A percentile compares a stretch with the other conserved stretches of the same genome.
These are phyloP conservation scores for Conticribra guillardii DNA, from an alignment of 108 stramenopile genomes.

Conservation along the genomic window DNA sequence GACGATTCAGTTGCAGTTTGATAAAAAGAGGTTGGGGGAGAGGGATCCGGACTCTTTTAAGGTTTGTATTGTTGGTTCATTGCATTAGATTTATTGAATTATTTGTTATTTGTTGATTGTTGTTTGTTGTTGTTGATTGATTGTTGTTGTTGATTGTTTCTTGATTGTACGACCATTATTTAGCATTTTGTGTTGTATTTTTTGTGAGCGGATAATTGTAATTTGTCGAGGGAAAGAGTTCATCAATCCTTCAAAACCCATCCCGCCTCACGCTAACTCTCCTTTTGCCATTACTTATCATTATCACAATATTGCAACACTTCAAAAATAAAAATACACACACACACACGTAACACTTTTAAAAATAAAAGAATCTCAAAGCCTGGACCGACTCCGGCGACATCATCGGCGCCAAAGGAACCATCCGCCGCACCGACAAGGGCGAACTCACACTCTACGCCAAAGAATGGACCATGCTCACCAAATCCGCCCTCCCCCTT, in stretches of 20 bases:
- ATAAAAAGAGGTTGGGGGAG: slow-evolving; percentile 82
- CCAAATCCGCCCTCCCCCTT: slow-evolving; percentile 92
- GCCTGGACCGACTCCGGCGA: slow-evolving; percentile 96
- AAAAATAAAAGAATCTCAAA: slow-evolving; percentile 68
- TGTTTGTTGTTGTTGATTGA: no score
- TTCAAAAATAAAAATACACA: not conserved
- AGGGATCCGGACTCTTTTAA: slow-evolving; percentile 69
- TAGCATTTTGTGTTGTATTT: no score
- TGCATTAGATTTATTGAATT: no score
- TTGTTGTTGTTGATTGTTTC: no score
- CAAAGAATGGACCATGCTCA: slow-evolving; percentile 95
- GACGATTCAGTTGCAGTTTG: slow-evolving; percentile 93
- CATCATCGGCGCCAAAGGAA: slow-evolving; percentile 93
- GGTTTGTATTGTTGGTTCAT: slow-evolving; percentile 40
- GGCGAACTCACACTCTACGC: slow-evolving; percentile 96
- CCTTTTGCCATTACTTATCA: no score
- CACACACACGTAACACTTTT: not conserved
- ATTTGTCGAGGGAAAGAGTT: no score
- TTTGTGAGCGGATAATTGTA: no score
- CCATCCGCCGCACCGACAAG: slow-evolving; percentile 94
- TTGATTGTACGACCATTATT: no score
- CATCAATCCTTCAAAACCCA: no score
- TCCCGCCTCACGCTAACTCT: no score
- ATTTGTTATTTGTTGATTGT: no score
- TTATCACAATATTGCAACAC: no score